Conservation (phyloP, 495 filamentous ascomycete genomes). For the Aspergillus bertholletiae region DNA sequence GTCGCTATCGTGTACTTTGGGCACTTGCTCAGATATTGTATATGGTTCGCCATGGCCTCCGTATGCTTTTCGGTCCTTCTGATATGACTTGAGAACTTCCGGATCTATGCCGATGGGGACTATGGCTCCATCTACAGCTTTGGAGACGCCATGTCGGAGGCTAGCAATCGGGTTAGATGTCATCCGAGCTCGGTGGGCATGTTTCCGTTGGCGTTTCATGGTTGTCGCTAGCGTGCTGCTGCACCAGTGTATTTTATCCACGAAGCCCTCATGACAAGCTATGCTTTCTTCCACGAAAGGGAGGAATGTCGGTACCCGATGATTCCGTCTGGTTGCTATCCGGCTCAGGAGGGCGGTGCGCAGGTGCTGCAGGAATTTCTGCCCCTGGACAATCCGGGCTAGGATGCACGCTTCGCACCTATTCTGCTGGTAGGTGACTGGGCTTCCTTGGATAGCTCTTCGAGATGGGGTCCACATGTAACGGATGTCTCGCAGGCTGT, state of each 20-base stretch:
- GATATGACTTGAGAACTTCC: neutral
- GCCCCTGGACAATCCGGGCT: slow-evolving; percentile 26
- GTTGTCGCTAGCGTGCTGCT: neutral
- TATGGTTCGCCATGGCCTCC: neutral
- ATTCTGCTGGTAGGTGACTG: slow-evolving; percentile 25
- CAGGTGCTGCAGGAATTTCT: slow-evolving; percentile 21
- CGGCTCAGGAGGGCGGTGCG: slow-evolving; percentile 29
- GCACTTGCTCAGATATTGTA: neutral
- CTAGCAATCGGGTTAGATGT: neutral
- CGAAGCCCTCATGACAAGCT: neutral
- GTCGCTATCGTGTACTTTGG: neutral
- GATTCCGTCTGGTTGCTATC: slow-evolving; percentile 17
- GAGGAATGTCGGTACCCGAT: slow-evolving; percentile 21
- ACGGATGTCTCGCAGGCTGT: slow-evolving; percentile 14
- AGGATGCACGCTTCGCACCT: slow-evolving; percentile 41
- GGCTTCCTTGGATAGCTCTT: neutral
- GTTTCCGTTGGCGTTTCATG: neutral
- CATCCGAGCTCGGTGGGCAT: neutral
- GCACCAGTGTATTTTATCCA: neutral
- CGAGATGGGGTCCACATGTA: neutral
- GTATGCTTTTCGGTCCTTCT: neutral
- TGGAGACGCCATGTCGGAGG: neutral
- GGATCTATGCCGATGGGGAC: neutral
- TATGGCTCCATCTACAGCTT: neutral
- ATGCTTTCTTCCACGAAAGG: slow-evolving; percentile 21